Base-by-base conservation (phyloP, 2,329 filamentous ascomycete species). In the Cladosporium phlei region DNA sequence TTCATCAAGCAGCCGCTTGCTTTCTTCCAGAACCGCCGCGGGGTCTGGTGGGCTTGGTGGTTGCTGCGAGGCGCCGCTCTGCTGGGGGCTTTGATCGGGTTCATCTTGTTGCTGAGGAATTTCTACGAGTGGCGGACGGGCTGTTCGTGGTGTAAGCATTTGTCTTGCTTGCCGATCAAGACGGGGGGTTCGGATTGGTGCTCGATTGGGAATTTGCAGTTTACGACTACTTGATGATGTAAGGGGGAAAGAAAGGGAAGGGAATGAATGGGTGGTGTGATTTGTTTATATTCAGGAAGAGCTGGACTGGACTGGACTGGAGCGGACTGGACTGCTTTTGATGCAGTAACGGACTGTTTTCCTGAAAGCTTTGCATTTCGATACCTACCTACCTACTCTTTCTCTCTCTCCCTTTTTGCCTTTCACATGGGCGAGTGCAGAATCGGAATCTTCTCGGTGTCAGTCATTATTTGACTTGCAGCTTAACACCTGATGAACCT, bases 1-100 rank as follows among this genome's bases (percentile, higher is more conserved):
- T 77, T 79, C 53, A 61, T 69, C 19, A 74, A 72, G 52, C 61
- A 71, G 45, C 75, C 76, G 0, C 54, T 79, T 0, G 82, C 80
- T 5, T 96, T 96, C 69, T 97, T 97, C 72, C 91, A 90, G 65
- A 88, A 88, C 16, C 79, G 93, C 14, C 95, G 95, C 65, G 85
- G 86, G 17, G 75, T 95, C 6, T 98, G 93, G 93, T 98, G 93
- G 93, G 85, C 73, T 5, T 98, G 93, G 93, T 97, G 91, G 91
- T 68, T 95, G 17, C 76, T 97, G 21, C 80, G 93, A 14, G 86
- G 79, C 1, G 88, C 78, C 0, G 83, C 85, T 19, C 71, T 98
- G 42, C 77, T 95, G 6, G 77, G 82, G n/a, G 85, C 90, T 25
- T 74, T 95, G 27, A 77, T 95, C 30, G 84, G 85, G 1, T 96